Percentiles rank a stretch among this genome's conserved stretches.
Evolutionary conservation across 208 protist genomes (phyloP).

Genomic region (Trypanosoma vivax): DNA sequence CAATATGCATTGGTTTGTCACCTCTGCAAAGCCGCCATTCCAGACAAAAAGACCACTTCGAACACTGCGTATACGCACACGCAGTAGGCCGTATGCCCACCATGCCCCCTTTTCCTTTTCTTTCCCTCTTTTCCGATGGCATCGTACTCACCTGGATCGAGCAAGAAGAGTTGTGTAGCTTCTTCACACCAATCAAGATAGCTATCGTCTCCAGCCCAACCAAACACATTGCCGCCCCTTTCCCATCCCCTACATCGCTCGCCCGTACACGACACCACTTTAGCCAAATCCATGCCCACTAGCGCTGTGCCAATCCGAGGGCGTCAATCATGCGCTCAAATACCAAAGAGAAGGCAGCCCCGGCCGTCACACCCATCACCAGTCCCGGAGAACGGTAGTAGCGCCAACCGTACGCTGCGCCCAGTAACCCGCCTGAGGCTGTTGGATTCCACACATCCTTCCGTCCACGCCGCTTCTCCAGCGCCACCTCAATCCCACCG

Average conservation of each 20-base stretch:
- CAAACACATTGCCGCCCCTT: too few species aligned
- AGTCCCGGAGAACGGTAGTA: slow-evolving; percentile 78
- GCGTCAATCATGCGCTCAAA: slow-evolving; percentile 77
- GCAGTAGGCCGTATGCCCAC: too few species aligned
- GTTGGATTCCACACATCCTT: slow-evolving; percentile 87
- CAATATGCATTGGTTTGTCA: background rate
- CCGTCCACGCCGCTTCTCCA: slow-evolving; percentile 86
- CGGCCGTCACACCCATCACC: slow-evolving; percentile 45
- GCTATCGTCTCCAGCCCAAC: too few species aligned
- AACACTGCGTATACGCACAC: too few species aligned
- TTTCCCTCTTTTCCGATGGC: background rate
- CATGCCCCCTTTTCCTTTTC: slow-evolving; percentile 1
- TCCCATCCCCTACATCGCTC: too few species aligned
- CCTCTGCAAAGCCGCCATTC: too few species aligned
- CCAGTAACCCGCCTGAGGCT: slow-evolving; percentile 59
- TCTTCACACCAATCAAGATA: too few species aligned
- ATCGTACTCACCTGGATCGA: slow-evolving; percentile 4
- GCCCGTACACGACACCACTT: too few species aligned
- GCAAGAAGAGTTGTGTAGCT: too few species aligned
- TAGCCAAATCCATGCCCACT: too few species aligned
- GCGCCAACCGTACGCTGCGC: slow-evolving; percentile 76
- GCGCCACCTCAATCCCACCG: slow-evolving; percentile 78
- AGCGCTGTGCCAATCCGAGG: slow-evolving; percentile 67
- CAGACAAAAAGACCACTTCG: too few species aligned
- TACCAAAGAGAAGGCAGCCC: slow-evolving; percentile 62